Evolutionary conservation across 2,329 filamentous ascomycete species (phyloP), one percentile per base, ranked within the genome.

Genomic region (Hawksworthiomyces lignivorus): DNA sequence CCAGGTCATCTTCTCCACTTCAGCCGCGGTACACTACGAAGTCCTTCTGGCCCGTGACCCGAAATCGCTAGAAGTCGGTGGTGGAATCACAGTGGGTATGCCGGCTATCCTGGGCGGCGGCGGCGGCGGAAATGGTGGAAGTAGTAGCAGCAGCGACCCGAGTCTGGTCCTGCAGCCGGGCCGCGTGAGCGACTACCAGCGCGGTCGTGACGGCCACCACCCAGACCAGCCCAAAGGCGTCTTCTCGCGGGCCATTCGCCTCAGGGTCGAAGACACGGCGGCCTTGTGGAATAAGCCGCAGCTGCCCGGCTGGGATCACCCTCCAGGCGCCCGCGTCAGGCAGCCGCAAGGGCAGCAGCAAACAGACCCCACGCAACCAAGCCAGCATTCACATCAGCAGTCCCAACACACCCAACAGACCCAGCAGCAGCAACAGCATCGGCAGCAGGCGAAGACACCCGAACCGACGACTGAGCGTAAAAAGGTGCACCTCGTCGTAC

Each of bases 251-350:
- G 87, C 90, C 11, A 69, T 97, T 32, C 75, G 69, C 39, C 60
- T 97, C 48, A 79, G 77, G 32, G 81, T 94, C 2, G 88, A 97
- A 56, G 89, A 97, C 62, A 97, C 90, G 0, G 80, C 81, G 15
- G 82, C 82, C 41, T 62, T 98, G 20, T 98, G 92, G 92, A 94
- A 94, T 56, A 92, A 82, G n/a, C 90, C 92, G 1, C 71, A 77
- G 20, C 70, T 97, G 73, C 50, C 49, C 6, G 44, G 41, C 11
- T 48, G 46, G 48, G 28, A 41, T 46, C 65, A 72, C 41, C 24
- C 39, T 50, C 17, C 41, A 43, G 32, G 48, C 38, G 18, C 41
- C 39, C 19, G 33, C 39, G 44, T 39, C 20, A 32, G 12, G 24
- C 18, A 40, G 18, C 21, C 39, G 43, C 14, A 46, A 49, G 12